phyloP scores from a whole-genome alignment of 2,329 filamentous ascomycete genomes.

The Epichloe baconii region DNA sequence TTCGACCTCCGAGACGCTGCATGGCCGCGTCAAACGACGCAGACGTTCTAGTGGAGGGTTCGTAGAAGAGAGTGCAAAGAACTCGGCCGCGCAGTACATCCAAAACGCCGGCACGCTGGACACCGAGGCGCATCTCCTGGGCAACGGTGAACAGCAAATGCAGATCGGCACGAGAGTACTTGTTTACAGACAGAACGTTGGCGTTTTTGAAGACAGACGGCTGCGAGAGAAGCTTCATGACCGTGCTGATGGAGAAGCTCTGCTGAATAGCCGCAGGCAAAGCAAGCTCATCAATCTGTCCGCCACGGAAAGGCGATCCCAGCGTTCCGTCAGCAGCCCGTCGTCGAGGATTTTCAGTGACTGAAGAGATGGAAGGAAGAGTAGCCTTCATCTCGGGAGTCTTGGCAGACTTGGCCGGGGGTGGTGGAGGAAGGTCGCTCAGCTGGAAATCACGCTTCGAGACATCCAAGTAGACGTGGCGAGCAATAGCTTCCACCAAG shows the following conservation, averaged over 20 bases:
- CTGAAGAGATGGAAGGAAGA: conserved; percentile 22
- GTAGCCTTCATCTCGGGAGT: conserved; percentile 47
- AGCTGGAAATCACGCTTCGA: conserved; percentile 81
- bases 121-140: conserved; percentile 92
- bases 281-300: conserved; percentile 31
- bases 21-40: conserved; percentile 95
- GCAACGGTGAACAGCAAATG: conserved; percentile 93
- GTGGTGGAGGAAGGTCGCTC: conserved; percentile 68
- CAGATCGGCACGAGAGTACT: conserved; percentile 77
- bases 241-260: conserved; percentile 39
- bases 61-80: conserved; percentile 89
- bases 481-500: conserved; percentile 81
- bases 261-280: conserved; percentile 35
- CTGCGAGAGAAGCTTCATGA: conserved; percentile 61
- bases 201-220: conserved; percentile 76
- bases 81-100: conserved; percentile 77
- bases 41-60: conserved; percentile 91
- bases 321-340: conserved; percentile 13
- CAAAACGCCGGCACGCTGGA: conserved; percentile 82
- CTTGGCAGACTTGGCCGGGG: conserved; percentile 45
- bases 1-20: conserved; percentile 89
- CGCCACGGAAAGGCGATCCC: conserved; percentile 13
- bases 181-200: conserved; percentile 82
- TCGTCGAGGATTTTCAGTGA: conserved; percentile 23
- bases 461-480: conserved; percentile 76